Base-by-base conservation (phyloP, 257 asterid species). In the Gentiana macrophylla region DNA sequence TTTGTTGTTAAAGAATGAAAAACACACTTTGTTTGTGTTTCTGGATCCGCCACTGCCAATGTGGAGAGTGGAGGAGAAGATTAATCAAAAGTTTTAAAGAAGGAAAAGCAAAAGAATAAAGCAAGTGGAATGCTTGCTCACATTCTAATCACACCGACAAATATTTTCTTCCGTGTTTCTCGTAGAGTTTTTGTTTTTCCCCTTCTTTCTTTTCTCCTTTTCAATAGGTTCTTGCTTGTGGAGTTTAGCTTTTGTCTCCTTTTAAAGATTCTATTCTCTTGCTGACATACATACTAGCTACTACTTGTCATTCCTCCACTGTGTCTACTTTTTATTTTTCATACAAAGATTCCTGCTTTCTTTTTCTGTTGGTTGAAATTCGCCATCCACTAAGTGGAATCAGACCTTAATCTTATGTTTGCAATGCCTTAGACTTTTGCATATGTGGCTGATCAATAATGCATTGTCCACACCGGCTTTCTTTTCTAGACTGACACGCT, bases 241-340 rank as follows among this genome's bases (percentile, higher is more conserved):
- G 46, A 63, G 51, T 67, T 67, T 63, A 48, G 69, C 72, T 71
- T 56, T 64, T 54, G 44, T 56, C 74, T 70, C 56, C 51, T 76
- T 57, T 62, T 70, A 70, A 65, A 64, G 74, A 74, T 71, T 71
- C 80, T 62, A 65, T 66, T 60, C 35, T 66, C 72, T 70, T 71
- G 60, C 56, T 61, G 68, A 74, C 69, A 70, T 73, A 63, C 43
- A 57, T 56, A 57, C 63, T 32, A 10, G 37, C 11, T 57, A 44
- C 52, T 35, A 4, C 52, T 49, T 70, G 57, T 48, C 35, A 34
- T 55, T 68, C 55, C 66, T 60, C 47, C 61, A 24, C 58, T 64
- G 43, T 8, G n/a, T 36, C 2, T 24, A 41, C 0, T 24, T 5
- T 11, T 38, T 33, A 1, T 32, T 37, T 44, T 53, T 53, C 56